phyloP scores from a whole-genome alignment of 257 asterid species.

The Petrea volubilis region DNA sequence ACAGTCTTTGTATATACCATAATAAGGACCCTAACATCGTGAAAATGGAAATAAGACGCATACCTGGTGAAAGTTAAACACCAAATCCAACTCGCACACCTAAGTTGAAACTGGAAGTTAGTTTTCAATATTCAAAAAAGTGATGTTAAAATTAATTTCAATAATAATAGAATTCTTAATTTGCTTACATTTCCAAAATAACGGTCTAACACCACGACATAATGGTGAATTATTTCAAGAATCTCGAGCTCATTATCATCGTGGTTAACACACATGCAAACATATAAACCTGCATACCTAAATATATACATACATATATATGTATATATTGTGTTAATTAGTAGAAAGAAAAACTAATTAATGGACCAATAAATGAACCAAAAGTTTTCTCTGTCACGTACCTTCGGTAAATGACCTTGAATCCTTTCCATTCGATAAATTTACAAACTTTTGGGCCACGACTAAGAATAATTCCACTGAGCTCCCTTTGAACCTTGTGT shows the following conservation, averaged over 20 bases:
- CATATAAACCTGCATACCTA: constrained; percentile 9
- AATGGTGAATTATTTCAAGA: constrained; percentile 17
- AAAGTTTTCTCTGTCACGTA: background rate
- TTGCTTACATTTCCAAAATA: constrained; percentile 12
- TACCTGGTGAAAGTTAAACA: constrained; percentile 23
- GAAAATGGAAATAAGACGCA: background rate
- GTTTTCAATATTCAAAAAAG: background rate
- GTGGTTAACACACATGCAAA: constrained; percentile 16
- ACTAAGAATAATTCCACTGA: constrained; percentile 8
- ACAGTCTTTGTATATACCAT: too few relatives aligned
- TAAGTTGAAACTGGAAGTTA: background rate
- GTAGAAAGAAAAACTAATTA: too few relatives aligned
- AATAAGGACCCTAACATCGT: too few relatives aligned
- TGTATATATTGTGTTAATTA: background rate
- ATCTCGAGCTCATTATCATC: constrained; percentile 8
- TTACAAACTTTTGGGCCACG: constrained; percentile 20
- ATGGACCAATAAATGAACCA: background rate
- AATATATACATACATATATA: background rate
- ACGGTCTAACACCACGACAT: constrained; percentile 17
- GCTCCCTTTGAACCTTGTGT: constrained; percentile 9
- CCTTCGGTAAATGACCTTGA: constrained; percentile 17
- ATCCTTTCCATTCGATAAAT: constrained; percentile 16
- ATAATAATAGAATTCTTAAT: background rate
- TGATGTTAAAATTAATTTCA: background rate
- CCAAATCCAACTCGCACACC: constrained; percentile 23